A percentile compares a stretch with the other conserved stretches of the same genome.
Conservation (phyloP, 164 flowering plant species). For the Euptelea pleiosperma region DNA sequence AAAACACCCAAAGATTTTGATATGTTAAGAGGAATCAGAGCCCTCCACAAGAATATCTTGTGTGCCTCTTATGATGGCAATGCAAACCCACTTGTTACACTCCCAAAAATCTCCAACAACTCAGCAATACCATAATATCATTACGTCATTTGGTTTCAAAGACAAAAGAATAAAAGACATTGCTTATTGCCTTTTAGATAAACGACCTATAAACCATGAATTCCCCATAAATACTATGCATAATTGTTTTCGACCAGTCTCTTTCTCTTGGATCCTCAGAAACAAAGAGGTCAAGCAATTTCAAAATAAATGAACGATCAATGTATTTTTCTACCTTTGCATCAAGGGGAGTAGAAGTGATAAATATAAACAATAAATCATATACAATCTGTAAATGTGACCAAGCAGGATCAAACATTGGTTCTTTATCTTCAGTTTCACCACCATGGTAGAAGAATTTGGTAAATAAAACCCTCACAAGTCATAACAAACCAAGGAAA, state of each 20-base stretch:
- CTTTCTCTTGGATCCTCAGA: slow-evolving; percentile 94
- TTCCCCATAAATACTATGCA: slow-evolving; percentile 89
- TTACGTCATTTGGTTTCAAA: slow-evolving; percentile 81
- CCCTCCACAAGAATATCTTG: slow-evolving; percentile 76
- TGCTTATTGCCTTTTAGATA: slow-evolving; percentile 72
- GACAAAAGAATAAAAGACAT: slow-evolving; percentile 70
- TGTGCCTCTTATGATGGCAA: slow-evolving; percentile 89
- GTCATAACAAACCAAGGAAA: neutral
- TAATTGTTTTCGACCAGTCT: slow-evolving; percentile 72
- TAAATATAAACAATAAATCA: slow-evolving; percentile 69
- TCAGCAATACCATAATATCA: slow-evolving; percentile 93
- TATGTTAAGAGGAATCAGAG: slow-evolving; percentile 81
- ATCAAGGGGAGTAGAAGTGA: slow-evolving; percentile 63
- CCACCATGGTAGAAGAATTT: slow-evolving; percentile 22
- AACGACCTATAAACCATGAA: slow-evolving; percentile 95
- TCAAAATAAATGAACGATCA: slow-evolving; percentile 69
- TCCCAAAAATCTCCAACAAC: slow-evolving; percentile 84
- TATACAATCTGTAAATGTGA: slow-evolving; percentile 82
- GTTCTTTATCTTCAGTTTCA: slow-evolving; percentile 78
- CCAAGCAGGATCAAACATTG: slow-evolving; percentile 89
- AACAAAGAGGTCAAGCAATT: slow-evolving; percentile 71
- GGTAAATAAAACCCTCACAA: slow-evolving; percentile 1
- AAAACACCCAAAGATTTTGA: slow-evolving; percentile 68
- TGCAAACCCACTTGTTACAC: slow-evolving; percentile 89
- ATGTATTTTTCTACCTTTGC: slow-evolving; percentile 74